Conservation (phyloP, 2,329 filamentous ascomycete species). For the Ascochyta clinopodiicola region DNA sequence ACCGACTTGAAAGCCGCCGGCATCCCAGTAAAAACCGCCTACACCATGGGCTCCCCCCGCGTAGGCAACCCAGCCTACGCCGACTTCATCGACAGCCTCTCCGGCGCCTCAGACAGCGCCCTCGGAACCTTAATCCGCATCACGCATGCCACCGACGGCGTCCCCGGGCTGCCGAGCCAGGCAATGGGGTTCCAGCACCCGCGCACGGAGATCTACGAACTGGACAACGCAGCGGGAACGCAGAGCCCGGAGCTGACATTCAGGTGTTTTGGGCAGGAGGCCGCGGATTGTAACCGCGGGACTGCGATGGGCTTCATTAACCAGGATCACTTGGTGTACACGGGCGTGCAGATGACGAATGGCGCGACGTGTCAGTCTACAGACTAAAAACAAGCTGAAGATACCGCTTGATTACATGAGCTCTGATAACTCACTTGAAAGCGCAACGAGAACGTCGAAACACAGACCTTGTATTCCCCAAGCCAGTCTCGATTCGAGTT, state of each 20-base stretch:
- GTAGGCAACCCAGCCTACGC: conserved; percentile 65
- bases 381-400: too few relatives aligned
- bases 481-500: too few relatives aligned
- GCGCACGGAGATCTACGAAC: conserved; percentile 67
- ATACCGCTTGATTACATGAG: too few relatives aligned
- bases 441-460: too few relatives aligned
- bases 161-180: conserved; percentile 68
- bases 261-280: conserved; percentile 26
- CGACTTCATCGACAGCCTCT: conserved; percentile 55
- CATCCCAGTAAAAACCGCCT: conserved; percentile 12
- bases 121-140: conserved; percentile 65
- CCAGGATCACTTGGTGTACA: conserved; percentile 22
- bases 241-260: conserved; percentile 19
- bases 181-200: conserved; percentile 68
- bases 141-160: conserved; percentile 70
- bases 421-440: too few relatives aligned
- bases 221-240: conserved; percentile 10
- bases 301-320: conserved; percentile 17
- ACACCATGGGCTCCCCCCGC: conserved; percentile 62
- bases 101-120: conserved; percentile 49
- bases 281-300: conserved; percentile 17
- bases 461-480: too few relatives aligned
- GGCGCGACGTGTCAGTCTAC: not conserved
- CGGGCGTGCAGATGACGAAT: conserved; percentile 18
- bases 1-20: conserved; percentile 18